These are phyloP conservation scores for Penicillium brevicompactum DNA, from an alignment of 2,329 filamentous ascomycete genomes.

Conservation along the genomic window DNA sequence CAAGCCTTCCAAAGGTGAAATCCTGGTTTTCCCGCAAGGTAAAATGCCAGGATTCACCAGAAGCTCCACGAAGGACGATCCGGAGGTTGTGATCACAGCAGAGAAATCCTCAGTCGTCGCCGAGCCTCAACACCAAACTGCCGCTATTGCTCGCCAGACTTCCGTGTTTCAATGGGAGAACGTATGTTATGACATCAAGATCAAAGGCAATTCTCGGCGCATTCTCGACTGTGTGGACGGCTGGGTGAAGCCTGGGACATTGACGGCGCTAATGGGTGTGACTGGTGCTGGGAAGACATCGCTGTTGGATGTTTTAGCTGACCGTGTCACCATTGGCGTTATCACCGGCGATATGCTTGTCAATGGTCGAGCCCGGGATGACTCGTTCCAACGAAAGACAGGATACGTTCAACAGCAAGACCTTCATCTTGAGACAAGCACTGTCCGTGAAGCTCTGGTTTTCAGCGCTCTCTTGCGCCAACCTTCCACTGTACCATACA, in stretches of 20 bases:
- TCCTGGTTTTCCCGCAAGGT: conserved; percentile 72
- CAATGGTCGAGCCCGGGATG: conserved; percentile 71
- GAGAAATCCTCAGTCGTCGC: conserved; percentile 59
- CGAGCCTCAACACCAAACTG: conserved; percentile 69
- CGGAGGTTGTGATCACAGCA: conserved; percentile 20
- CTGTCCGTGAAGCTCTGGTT: conserved; percentile 82
- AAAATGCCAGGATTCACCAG: conserved; percentile 56
- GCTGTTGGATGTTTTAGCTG: conserved; percentile 80
- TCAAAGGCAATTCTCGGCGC: conserved; percentile 74
- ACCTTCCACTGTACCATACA: conserved; percentile 68
- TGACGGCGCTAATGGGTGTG: conserved; percentile 88
- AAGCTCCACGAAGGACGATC: conserved; percentile 25
- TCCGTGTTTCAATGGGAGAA: conserved; percentile 87
- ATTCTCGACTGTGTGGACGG: conserved; percentile 86
- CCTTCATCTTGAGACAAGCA: conserved; percentile 79
- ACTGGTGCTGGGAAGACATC: conserved; percentile 92
- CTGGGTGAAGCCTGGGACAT: conserved; percentile 89
- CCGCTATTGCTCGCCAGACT: conserved; percentile 66
- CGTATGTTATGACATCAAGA: conserved; percentile 79
- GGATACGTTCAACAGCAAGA: conserved; percentile 94
- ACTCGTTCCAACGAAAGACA: conserved; percentile 86
- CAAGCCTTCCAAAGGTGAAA: conserved; percentile 73
- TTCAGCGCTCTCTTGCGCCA: conserved; percentile 87
- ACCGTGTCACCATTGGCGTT: conserved; percentile 84
- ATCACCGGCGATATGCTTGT: conserved; percentile 84